Evolutionary conservation across 306 rosid genomes (phyloP), one percentile per base, ranked within the genome.

Genomic region (Begonia fuchsioides): DNA sequence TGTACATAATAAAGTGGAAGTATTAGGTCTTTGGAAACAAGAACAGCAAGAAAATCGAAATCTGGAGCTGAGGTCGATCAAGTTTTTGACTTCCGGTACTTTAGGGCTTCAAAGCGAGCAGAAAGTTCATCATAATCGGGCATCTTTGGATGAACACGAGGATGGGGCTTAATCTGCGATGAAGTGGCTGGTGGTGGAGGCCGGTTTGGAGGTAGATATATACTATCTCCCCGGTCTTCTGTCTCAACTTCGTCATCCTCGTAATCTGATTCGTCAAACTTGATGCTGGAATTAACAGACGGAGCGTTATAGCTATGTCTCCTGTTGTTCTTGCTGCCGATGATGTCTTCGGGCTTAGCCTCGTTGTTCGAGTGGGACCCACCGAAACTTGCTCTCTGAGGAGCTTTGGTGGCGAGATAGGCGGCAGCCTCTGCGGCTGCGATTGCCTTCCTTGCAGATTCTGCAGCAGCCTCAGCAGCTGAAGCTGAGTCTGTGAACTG

Each of bases 351-450:
- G n/a, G n/a, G n/a, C n/a, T n/a, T n/a, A n/a, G n/a, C 54, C 53
- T 73, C 71, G 14, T 59, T 80, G 44, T 17, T 32, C 39, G 63
- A 63, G 38, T 57, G 64, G 39, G 84, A 65, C 52, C 62, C 71
- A 43, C 81, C 69, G 39, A 83, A 69, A 41, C 45, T 41, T 41
- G 14, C n/a, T 41, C n/a, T 41, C 45, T 41, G 35, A 4, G 45
- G 45, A 41, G n/a, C 79, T 61, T 70, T 85, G 79, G 71, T 75
- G 17, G 93, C 98, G 64, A 82, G 61, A 69, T 68, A 79, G 45
- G 94, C 96, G 49, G 98, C 98, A 62, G 76, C 87, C 68, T 92
- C 83, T 11, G 94, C 96, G 15, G 98, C 98, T 20, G 94, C 94
- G 20, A 85, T 69, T 45, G 98, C 98, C 54, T 75, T 73, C 64